These are phyloP conservation scores for Echria macrotheca DNA, from an alignment of 495 filamentous ascomycete species.

Conservation along the genomic window DNA sequence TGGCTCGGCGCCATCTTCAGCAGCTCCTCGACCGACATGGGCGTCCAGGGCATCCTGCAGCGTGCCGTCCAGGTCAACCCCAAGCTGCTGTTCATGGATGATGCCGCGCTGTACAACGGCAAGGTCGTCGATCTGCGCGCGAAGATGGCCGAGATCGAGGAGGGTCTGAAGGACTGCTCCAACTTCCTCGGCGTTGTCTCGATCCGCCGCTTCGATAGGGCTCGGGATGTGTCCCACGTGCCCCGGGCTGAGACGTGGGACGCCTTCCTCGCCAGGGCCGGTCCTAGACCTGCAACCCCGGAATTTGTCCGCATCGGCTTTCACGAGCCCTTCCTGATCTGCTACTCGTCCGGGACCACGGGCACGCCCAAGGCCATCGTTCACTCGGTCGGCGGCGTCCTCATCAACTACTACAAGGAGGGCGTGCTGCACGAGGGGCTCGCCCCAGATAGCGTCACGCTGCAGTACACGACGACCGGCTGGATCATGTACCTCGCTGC, in stretches of 20 bases:
- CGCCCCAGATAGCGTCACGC: constrained; percentile 39
- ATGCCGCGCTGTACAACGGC: constrained; percentile 72
- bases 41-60: constrained; percentile 69
- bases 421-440: constrained; percentile 53
- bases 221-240: constrained; percentile 53
- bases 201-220: constrained; percentile 58
- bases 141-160: constrained; percentile 64
- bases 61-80: constrained; percentile 66
- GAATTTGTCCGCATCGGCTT: constrained; percentile 57
- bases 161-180: constrained; percentile 51
- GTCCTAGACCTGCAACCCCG: constrained; percentile 32
- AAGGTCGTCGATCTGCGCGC: constrained; percentile 62
- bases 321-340: constrained; percentile 64
- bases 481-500: constrained; percentile 80
- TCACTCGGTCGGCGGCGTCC: constrained; percentile 58
- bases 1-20: constrained; percentile 68
- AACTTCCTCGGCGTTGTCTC: constrained; percentile 60
- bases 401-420: constrained; percentile 59
- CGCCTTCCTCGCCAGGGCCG: constrained; percentile 44
- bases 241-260: constrained; percentile 49
- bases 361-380: constrained; percentile 73
- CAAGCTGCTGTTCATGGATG: constrained; percentile 68
- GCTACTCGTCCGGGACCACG: constrained; percentile 68
- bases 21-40: constrained; percentile 73
- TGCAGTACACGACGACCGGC: constrained; percentile 63